Evolutionary conservation across 495 filamentous ascomycete genomes (phyloP), one percentile per base, ranked within the genome.

Genomic region (Annulohypoxylon moriforme): DNA sequence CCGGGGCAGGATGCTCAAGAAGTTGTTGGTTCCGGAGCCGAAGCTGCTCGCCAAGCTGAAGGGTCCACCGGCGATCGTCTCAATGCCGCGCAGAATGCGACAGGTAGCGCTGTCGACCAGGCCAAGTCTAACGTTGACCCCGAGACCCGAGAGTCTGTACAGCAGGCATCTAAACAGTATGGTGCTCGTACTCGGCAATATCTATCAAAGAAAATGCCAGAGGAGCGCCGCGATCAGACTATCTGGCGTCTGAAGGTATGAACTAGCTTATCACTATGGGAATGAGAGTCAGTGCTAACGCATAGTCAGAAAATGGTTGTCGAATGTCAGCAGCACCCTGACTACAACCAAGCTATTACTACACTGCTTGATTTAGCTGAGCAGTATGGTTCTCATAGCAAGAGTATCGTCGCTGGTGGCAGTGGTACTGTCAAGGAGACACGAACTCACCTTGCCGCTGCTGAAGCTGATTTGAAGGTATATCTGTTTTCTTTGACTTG

Each of bases 221-320:
- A 94, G 83, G 95, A 98, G 81, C 94, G 96, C 64, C 94, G 95
- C 29, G 94, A 98, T 2, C 95, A 97, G 84, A 89, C 89, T 24
- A 89, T 98, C 74, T 98, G 89, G 87, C 92, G 96, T 52, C 79
- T 99, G 64, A 98, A 98, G 79, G 82, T 82, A 72, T 22, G 78
- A 46, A 40, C 6, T 4, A 13, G 16, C 6, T 24, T 4, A 40
- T 3, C 31, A 16, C n/a, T n/a, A n/a, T n/a, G n/a, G n/a, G n/a
- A n/a, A n/a, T 8, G 11, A 47, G 1, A 10, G 29, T 10, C 11
- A 1, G 27, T 53, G n/a, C 67, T 80, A 57, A 77, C 60, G 16
- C 18, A 4, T 6, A 5, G 20, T 27, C 38, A 84, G 89, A 98
- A 98, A 88, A 97, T 99, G 93, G 82, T 99, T 25, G 86, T 97